phyloP scores from a whole-genome alignment of 805 yeast species.

The Suhomyces sp. region DNA sequence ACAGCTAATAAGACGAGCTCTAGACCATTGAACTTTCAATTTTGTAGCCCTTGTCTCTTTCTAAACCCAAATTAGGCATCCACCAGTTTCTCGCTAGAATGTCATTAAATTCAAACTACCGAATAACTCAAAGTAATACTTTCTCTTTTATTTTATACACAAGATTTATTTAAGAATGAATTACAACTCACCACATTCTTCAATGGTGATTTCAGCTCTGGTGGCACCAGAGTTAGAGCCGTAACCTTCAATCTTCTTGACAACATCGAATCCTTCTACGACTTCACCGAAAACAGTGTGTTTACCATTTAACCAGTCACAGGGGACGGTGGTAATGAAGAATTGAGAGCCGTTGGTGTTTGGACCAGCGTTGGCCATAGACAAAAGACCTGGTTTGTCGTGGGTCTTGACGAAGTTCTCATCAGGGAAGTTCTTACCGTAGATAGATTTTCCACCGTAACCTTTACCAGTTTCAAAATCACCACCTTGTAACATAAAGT shows the following conservation, averaged over 20 bases:
- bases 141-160: neutral
- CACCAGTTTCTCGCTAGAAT: too few species aligned
- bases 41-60: neutral
- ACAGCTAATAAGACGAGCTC: neutral
- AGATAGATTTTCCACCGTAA: conserved; percentile 88
- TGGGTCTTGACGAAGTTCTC: conserved; percentile 73
- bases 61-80: neutral
- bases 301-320: conserved; percentile 28
- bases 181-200: conserved; percentile 26
- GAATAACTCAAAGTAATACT: neutral
- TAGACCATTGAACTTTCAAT: neutral
- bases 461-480: conserved; percentile 81
- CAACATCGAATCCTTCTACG: conserved; percentile 23
- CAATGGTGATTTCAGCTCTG: conserved; percentile 19
- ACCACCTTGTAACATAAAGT: conserved; percentile 91
- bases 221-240: conserved; percentile 21
- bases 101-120: too few species aligned
- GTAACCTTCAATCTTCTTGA: conserved; percentile 22
- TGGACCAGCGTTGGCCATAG: conserved; percentile 94
- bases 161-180: neutral
- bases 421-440: conserved; percentile 64
- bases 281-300: conserved; percentile 29
- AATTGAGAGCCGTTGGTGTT: conserved; percentile 91
- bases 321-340: conserved; percentile 71
- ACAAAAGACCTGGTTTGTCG: conserved; percentile 75